phyloP scores from a whole-genome alignment of 2,329 filamentous ascomycete genomes.

The Aspergillus hiratsukae region DNA sequence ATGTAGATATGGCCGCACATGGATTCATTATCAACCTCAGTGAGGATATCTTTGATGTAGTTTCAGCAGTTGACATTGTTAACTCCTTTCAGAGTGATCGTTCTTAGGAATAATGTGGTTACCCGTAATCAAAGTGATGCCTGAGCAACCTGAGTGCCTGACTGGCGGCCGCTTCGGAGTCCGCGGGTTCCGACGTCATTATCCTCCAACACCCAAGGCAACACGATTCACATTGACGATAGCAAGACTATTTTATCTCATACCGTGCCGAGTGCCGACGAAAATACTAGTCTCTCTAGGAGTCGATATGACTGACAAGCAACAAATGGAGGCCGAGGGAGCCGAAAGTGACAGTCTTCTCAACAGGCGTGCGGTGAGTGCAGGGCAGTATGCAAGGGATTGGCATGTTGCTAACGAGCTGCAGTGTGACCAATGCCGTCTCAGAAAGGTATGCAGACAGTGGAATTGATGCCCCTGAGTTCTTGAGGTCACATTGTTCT shows the following conservation, averaged over 20 bases:
- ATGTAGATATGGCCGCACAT: too few relatives aligned
- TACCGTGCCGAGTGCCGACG: not conserved
- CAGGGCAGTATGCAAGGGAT: not conserved
- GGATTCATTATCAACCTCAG: too few relatives aligned
- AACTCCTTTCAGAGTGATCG: too few relatives aligned
- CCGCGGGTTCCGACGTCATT: slow-evolving; percentile 14
- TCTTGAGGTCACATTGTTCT: not conserved
- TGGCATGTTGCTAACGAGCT: slow-evolving; percentile 2
- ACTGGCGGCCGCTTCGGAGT: slow-evolving; percentile 4
- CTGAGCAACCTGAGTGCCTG: not conserved
- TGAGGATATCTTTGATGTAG: too few relatives aligned
- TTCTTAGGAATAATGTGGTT: too few relatives aligned
- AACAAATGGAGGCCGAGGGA: slow-evolving; percentile 27
- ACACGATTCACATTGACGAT: not conserved
- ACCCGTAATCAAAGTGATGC: not conserved
- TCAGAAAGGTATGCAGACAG: slow-evolving; percentile 24
- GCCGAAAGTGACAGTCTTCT: slow-evolving; percentile 22
- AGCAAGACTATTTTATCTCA: not conserved
- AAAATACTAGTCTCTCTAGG: not conserved
- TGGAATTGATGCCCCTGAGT: not conserved
- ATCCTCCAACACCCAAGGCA: not conserved
- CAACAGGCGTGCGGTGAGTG: slow-evolving; percentile 29
- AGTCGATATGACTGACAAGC: not conserved
- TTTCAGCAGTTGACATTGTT: too few relatives aligned
- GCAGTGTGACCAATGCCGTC: slow-evolving; percentile 34